Evolutionary conservation across 2,329 filamentous ascomycete species (phyloP).

Genomic region (Pseudogymnoascus sp.): DNA sequence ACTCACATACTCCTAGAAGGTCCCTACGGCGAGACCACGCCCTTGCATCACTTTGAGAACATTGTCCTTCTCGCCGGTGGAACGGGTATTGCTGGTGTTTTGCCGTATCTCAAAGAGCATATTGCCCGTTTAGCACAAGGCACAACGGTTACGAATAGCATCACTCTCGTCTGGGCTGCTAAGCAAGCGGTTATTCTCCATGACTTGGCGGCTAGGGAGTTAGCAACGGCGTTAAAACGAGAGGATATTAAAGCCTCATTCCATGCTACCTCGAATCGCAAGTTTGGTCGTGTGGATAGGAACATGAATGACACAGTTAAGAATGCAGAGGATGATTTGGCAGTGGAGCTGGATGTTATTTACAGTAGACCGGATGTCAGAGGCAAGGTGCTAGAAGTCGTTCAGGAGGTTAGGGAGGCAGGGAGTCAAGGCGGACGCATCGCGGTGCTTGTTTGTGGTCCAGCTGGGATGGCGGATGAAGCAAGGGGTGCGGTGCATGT

Average conservation of each 20-base stretch:
- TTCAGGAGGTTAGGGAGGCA: conserved; percentile 26
- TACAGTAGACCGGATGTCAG: not conserved
- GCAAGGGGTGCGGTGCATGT: conserved; percentile 32
- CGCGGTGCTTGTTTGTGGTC: conserved; percentile 40
- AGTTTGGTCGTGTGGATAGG: not conserved
- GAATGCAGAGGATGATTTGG: not conserved
- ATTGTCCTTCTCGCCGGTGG: conserved; percentile 40
- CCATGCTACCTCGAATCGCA: not conserved
- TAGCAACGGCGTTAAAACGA: not conserved
- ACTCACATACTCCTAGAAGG: conserved; percentile 37
- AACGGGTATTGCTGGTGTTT: conserved; percentile 37
- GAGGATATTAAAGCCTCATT: not conserved
- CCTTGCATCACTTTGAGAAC: conserved; percentile 33
- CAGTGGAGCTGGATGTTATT: not conserved
- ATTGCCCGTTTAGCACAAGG: conserved; percentile 13
- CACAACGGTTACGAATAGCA: conserved; percentile 23
- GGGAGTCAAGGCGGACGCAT: conserved; percentile 25
- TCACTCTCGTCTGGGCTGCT: conserved; percentile 36
- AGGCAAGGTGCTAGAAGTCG: not conserved
- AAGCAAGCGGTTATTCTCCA: conserved; percentile 26
- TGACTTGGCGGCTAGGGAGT: not conserved
- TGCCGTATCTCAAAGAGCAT: conserved; percentile 33
- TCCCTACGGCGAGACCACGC: conserved; percentile 37
- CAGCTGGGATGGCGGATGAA: conserved; percentile 39
- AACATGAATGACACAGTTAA: not conserved